Evolutionary conservation across 2,329 filamentous ascomycete genomes (phyloP), one percentile per base, ranked within the genome.

Genomic region (Neocatenulostroma microsporum): DNA sequence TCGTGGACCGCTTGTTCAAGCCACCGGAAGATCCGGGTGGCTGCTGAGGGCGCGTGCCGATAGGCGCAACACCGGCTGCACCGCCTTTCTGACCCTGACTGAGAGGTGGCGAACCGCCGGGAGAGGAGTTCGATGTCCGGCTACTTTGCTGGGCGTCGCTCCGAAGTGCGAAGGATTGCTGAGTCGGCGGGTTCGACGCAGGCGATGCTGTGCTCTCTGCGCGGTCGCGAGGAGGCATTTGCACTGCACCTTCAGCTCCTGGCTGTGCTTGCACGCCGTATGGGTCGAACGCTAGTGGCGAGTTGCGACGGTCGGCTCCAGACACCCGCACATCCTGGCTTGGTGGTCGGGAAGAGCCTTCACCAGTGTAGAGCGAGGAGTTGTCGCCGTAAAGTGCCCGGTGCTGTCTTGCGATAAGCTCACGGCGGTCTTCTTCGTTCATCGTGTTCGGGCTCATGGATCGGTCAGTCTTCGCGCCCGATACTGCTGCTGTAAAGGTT

Each of bases 391-490:
- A 98, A 49, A 98, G 69, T 48, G 89, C 88, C 63, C 82, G 88
- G 64, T 93, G 87, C 68, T 96, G 91, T 58, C 89, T 88, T 52
- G 88, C 84, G 64, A 96, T 94, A 62, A 96, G 74, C 54, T 96
- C 89, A 54, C 89, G 86, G 54, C 89, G 89, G 57, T 94, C 88
- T 55, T 95, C 88, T 69, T 96, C 91, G 60, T 82, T 93, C 82
- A 94, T 84, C 53, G 80, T 74, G 61, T 77, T 80, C 36, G 85
- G 85, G 68, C 84, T 91, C 68, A 87, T 75, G 54, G 84, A 81
- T 61, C 85, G 84, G 57, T 91, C 85, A 60, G 82, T 32, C 72
- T 95, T 95, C 71, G 71, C 74, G 55, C 72, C 78, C 62, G 78
- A 76, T 62, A 81, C 73, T 61, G 82, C 78, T 70, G 76, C 72